Evolutionary conservation across 169 alveolate genomes (phyloP).

Genomic region (Plasmodium vivax): DNA sequence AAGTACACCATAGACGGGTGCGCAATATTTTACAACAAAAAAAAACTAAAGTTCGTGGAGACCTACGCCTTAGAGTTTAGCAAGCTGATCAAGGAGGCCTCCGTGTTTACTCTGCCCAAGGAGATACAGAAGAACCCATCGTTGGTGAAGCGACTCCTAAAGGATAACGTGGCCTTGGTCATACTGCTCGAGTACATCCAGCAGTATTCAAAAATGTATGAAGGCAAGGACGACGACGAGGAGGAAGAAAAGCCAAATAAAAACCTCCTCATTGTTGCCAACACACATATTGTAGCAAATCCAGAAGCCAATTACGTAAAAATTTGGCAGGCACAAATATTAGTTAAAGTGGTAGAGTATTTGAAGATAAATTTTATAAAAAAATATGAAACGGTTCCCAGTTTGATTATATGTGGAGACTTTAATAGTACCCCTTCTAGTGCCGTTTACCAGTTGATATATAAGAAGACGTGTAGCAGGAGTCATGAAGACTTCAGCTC

Average conservation of each 20-base stretch:
- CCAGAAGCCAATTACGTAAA: constrained; percentile 85
- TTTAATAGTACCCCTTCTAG: constrained; percentile 85
- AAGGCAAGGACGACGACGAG: constrained; percentile 3
- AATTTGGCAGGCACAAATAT: constrained; percentile 86
- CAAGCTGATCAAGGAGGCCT: constrained; percentile 80
- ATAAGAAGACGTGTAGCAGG: constrained; percentile 80
- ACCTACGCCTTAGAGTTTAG: constrained; percentile 83
- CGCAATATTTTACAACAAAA: constrained; percentile 82
- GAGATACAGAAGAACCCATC: constrained; percentile 81
- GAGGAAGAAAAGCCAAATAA: neutral
- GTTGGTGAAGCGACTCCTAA: constrained; percentile 76
- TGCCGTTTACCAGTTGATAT: constrained; percentile 83
- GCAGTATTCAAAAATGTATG: constrained; percentile 54
- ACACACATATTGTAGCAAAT: constrained; percentile 84
- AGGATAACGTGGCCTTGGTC: constrained; percentile 85
- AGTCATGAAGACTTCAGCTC: constrained; percentile 79
- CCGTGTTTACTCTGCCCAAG: constrained; percentile 79
- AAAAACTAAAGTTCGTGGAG: constrained; percentile 80
- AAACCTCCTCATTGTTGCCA: constrained; percentile 79
- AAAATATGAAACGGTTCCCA: constrained; percentile 79
- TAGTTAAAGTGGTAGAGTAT: constrained; percentile 79
- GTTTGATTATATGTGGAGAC: constrained; percentile 83
- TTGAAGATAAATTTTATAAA: constrained; percentile 75
- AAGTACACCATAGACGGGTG: constrained; percentile 85
- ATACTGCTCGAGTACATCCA: constrained; percentile 76